phyloP scores from a whole-genome alignment of 2,329 filamentous ascomycete species.

The Trichoderma sp. region DNA sequence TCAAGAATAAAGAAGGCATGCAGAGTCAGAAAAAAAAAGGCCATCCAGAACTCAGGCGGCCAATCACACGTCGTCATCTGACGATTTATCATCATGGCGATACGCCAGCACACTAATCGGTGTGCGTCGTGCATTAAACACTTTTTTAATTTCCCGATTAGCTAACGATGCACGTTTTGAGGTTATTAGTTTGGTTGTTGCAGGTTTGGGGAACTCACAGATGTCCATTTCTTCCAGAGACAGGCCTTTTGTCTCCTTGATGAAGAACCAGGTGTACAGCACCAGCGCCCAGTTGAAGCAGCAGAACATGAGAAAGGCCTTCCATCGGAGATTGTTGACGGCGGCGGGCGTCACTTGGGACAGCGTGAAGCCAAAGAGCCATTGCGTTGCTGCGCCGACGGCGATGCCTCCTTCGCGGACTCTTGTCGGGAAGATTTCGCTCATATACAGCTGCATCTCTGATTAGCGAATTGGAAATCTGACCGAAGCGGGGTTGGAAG shows the following conservation, averaged over 20 bases:
- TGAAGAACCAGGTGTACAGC: constrained; percentile 17
- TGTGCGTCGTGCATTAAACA: constrained; percentile 26
- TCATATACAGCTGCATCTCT: constrained; percentile 39
- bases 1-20: neutral
- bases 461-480: neutral
- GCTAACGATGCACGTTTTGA: neutral
- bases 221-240: constrained; percentile 31
- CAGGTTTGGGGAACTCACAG: constrained; percentile 6
- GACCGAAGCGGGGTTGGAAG: neutral
- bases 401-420: constrained; percentile 50
- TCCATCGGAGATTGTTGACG: constrained; percentile 46
- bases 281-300: constrained; percentile 21
- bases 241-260: constrained; percentile 26
- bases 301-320: constrained; percentile 49
- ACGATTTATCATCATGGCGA: constrained; percentile 14
- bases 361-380: constrained; percentile 53
- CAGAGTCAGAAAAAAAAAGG: neutral
- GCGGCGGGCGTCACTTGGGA: constrained; percentile 48
- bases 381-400: constrained; percentile 49
- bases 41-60: neutral
- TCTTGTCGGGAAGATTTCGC: constrained; percentile 50
- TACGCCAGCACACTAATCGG: constrained; percentile 21
- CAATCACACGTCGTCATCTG: constrained; percentile 11
- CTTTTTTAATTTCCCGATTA: neutral
- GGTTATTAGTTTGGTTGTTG: neutral